Evolutionary conservation across 352 stramenopile species (phyloP).

Genomic region (Globisporangium carolinianum): DNA sequence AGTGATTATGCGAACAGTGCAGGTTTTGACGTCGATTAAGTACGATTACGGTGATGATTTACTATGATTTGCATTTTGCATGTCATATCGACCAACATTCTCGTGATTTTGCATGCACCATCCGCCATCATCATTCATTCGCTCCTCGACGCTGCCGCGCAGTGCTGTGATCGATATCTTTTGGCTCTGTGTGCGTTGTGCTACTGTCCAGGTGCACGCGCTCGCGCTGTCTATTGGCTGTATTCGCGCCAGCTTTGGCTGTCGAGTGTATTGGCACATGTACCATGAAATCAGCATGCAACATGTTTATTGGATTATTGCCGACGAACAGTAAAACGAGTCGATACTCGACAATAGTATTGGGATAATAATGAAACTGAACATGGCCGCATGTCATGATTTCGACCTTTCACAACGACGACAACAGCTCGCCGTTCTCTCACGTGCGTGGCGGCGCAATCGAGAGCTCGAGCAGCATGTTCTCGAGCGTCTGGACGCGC

Average conservation of each 20-base stretch:
- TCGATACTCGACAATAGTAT: too few species aligned
- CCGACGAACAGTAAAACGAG: too few species aligned
- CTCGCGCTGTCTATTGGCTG: too few species aligned
- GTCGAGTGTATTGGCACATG: too few species aligned
- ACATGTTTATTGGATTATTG: too few species aligned
- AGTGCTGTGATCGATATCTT: slow-evolving; percentile 10
- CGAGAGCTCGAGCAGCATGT: slow-evolving; percentile 8
- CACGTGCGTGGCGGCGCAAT: neutral
- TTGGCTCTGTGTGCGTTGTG: neutral
- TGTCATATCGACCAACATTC: neutral
- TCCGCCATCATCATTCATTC: neutral
- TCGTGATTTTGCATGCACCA: neutral
- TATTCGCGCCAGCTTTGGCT: too few species aligned
- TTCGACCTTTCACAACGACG: neutral
- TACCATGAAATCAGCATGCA: too few species aligned
- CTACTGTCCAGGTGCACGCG: neutral
- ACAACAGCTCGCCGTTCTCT: neutral
- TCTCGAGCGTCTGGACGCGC: slow-evolving; percentile 12
- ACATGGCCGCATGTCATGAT: neutral
- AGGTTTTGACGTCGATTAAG: neutral
- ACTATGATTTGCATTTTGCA: too few species aligned
- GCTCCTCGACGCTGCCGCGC: slow-evolving; percentile 10
- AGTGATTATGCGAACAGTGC: neutral
- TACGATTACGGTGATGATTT: neutral
- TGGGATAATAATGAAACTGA: too few species aligned